phyloP scores from a whole-genome alignment of 805 yeast genomes.

The Starmera caribaea region DNA sequence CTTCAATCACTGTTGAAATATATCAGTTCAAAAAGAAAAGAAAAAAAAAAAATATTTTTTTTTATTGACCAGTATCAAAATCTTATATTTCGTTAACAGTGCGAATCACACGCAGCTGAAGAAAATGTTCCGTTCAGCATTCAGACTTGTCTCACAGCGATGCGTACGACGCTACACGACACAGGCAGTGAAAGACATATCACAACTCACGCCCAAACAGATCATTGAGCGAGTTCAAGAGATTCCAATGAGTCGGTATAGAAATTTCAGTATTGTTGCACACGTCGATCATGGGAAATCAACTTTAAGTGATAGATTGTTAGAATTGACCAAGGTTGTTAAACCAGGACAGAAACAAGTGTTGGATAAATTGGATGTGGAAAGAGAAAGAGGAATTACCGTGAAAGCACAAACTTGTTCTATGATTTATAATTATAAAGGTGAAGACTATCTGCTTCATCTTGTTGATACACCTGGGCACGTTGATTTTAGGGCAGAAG shows the following conservation, averaged over 20 bases:
- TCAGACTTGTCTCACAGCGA: too few species aligned
- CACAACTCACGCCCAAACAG: too few species aligned
- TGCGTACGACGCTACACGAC: too few species aligned
- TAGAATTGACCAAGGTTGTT: slow-evolving; percentile 86
- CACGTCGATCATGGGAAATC: slow-evolving; percentile 91
- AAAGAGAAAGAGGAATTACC: slow-evolving; percentile 92
- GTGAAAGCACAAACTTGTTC: slow-evolving; percentile 96
- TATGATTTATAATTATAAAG: slow-evolving; percentile 67
- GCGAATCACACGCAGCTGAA: too few species aligned
- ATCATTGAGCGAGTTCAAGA: slow-evolving; percentile 44
- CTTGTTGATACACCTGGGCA: slow-evolving; percentile 97
- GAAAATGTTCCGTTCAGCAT: too few species aligned
- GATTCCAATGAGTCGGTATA: slow-evolving; percentile 73
- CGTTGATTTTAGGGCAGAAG: slow-evolving; percentile 92
- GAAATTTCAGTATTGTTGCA: slow-evolving; percentile 93
- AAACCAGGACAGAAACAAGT: slow-evolving; percentile 79
- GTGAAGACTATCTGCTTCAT: slow-evolving; percentile 74
- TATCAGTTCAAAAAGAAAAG: background rate
- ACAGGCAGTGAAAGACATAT: too few species aligned
- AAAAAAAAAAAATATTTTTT: too few species aligned
- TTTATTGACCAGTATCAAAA: too few species aligned
- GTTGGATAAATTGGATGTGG: slow-evolving; percentile 86
- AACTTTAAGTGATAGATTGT: slow-evolving; percentile 77
- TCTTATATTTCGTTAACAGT: too few species aligned
- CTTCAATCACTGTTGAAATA: slow-evolving; percentile 8